Evolutionary conservation across 805 yeast genomes (phyloP).

Genomic region (Spathaspora boniae): DNA sequence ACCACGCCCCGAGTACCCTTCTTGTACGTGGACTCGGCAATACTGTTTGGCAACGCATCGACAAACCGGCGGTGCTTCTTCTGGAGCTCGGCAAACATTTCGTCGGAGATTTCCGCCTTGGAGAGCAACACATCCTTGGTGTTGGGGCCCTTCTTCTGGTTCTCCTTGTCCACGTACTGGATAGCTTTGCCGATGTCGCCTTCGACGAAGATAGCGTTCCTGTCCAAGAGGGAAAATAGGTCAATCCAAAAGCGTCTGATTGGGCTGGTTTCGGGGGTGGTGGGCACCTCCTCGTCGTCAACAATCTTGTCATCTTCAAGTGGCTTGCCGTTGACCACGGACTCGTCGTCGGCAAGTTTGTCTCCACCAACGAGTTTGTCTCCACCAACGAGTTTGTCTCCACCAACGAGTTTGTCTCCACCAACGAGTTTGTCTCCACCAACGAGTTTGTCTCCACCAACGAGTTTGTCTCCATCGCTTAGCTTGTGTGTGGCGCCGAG

Average conservation of each 20-base stretch:
- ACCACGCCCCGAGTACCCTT: constrained; percentile 28
- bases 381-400: too few species aligned
- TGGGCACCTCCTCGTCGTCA: background rate
- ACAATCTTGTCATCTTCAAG: background rate
- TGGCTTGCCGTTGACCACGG: too few species aligned
- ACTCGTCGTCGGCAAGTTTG: too few species aligned
- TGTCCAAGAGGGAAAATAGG: constrained; percentile 21
- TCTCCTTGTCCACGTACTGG: constrained; percentile 17
- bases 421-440: too few species aligned
- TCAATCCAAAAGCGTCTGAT: constrained; percentile 30
- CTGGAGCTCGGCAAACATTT: constrained; percentile 19
- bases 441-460: too few species aligned
- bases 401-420: too few species aligned
- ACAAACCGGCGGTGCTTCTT: constrained; percentile 19
- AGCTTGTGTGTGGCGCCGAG: too few species aligned
- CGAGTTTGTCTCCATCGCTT: too few species aligned
- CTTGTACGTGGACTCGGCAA: constrained; percentile 18
- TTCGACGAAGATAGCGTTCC: constrained; percentile 14
- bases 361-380: too few species aligned
- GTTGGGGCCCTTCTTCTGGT: constrained; percentile 15
- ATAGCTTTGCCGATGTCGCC: constrained; percentile 17
- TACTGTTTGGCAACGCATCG: constrained; percentile 19
- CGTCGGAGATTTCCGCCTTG: constrained; percentile 22
- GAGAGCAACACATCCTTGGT: constrained; percentile 24
- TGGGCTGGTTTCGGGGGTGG: background rate